Evolutionary conservation across 768 basidiomycete genomes (phyloP).

Genomic region (Mycena rosella): DNA sequence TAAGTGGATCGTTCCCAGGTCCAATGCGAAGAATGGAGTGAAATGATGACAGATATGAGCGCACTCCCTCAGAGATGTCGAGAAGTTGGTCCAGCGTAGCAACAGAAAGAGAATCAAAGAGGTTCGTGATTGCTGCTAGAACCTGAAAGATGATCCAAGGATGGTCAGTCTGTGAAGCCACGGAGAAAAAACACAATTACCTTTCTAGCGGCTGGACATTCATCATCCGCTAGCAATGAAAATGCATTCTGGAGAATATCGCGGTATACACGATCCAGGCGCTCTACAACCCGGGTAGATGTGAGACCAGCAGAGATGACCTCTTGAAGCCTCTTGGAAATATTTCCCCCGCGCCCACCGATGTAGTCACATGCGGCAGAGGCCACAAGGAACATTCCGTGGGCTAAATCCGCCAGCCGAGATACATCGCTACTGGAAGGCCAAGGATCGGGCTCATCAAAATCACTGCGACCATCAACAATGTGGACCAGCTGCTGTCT

Average conservation of each 20-base stretch:
- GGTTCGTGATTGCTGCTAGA: neutral
- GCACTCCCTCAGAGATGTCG: neutral
- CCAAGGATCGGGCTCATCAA: slow-evolving; percentile 1
- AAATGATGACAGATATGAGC: neutral
- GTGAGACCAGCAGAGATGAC: neutral
- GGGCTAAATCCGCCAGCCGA: neutral
- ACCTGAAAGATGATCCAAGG: no score
- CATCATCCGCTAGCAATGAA: neutral
- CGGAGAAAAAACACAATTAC: neutral
- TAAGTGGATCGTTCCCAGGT: slow-evolving; percentile 1
- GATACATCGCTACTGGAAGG: neutral
- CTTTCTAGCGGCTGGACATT: neutral
- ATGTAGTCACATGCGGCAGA: neutral
- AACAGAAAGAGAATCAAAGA: neutral
- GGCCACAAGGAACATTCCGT: slow-evolving; percentile 3
- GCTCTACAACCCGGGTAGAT: slow-evolving; percentile 1
- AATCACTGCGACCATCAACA: neutral
- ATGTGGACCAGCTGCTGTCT: neutral
- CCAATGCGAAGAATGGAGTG: slow-evolving; percentile 8
- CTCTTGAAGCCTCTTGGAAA: neutral
- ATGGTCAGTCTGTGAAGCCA: neutral
- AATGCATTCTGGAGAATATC: neutral
- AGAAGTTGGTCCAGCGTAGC: neutral
- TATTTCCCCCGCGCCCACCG: neutral
- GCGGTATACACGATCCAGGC: slow-evolving; percentile 2